Base-by-base conservation (phyloP, 2,329 filamentous ascomycete species). In the Stagonosporopsis vannaccii region DNA sequence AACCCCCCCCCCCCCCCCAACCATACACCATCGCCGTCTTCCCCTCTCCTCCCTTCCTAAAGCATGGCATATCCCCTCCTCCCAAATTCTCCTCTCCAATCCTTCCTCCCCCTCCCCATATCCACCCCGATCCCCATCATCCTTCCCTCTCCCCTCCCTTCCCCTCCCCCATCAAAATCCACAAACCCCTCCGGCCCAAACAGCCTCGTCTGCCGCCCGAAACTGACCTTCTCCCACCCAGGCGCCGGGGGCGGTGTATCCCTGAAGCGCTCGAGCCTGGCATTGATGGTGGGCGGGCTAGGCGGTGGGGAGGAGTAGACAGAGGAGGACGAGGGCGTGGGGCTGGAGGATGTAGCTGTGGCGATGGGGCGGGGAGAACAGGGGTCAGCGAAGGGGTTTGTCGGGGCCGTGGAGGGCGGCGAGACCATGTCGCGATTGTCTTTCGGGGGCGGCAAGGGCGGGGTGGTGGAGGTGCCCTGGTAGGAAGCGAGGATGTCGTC, bases 161-260 rank as follows among this genome's bases (percentile, higher is more conserved):
- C 30, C 30, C 30, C 30, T 32, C 30, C 30, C 11, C 30, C 30
- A 32, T 32, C 30, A 32, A 32, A 32, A 15, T 40, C 45, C 35
- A 23, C 25, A 43, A 43, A 51, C 30, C 20, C 30, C 28, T 37
- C 48, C 6, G 48, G 48, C 32, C 48, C 48, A 39, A 51, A 51
- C 22, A 51, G n/a, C 40, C 30, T 43, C 39, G 48, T 51, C 48
- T 39, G 30, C 6, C 48, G 22, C n/a, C 40, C 48, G 17, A 51
- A 51, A 19, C 36, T 12, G 1, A 43, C 30, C 11, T 43, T 43
- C 9, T 51, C 48, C 48, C 48, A 51, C 23, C 32, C 28, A 6
- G 40, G 48, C 40, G 48, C 50, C 17, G 50, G 42, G 9, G 50
- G 50, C 11, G 50, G 50, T 25, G 50, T 52, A 17, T 52, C 40